These are phyloP conservation scores for Lantana camara DNA, from an alignment of 257 asterid species.

Conservation along the genomic window DNA sequence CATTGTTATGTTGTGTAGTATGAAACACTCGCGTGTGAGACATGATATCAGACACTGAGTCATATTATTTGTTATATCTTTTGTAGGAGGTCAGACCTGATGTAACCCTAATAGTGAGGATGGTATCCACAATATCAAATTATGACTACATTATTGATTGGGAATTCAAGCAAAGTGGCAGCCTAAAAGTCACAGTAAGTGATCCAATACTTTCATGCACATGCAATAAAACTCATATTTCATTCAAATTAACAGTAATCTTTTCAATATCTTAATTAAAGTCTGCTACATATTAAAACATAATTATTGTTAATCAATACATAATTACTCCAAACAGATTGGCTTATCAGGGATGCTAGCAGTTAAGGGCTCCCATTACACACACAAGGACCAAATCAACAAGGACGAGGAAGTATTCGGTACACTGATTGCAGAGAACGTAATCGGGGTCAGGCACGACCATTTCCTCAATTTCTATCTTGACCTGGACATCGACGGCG, in stretches of 20 bases:
- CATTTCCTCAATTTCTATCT: slow-evolving; percentile 43
- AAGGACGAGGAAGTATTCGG: slow-evolving; percentile 32
- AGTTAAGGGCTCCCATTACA: slow-evolving; percentile 29
- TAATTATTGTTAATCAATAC: neutral
- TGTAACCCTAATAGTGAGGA: slow-evolving; percentile 35
- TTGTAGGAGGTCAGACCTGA: slow-evolving; percentile 35
- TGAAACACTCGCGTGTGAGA: no score
- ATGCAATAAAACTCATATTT: no score
- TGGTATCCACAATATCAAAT: slow-evolving; percentile 31
- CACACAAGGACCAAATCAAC: slow-evolving; percentile 32
- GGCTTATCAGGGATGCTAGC: slow-evolving; percentile 41
- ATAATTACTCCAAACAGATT: slow-evolving; percentile 22
- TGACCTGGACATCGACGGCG: slow-evolving; percentile 45
- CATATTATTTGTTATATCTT: no score
- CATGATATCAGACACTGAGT: no score
- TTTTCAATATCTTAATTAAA: no score
- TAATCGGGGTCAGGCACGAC: slow-evolving; percentile 33
- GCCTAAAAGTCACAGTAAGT: slow-evolving; percentile 32
- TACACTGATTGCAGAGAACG: slow-evolving; percentile 34
- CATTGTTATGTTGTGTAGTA: no score
- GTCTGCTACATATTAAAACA: no score
- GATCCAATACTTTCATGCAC: neutral
- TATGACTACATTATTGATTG: slow-evolving; percentile 41
- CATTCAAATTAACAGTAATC: no score
- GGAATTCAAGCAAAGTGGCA: slow-evolving; percentile 44